Evolutionary conservation across 208 protist genomes (phyloP).

Genomic region (Angomonas deanei): DNA sequence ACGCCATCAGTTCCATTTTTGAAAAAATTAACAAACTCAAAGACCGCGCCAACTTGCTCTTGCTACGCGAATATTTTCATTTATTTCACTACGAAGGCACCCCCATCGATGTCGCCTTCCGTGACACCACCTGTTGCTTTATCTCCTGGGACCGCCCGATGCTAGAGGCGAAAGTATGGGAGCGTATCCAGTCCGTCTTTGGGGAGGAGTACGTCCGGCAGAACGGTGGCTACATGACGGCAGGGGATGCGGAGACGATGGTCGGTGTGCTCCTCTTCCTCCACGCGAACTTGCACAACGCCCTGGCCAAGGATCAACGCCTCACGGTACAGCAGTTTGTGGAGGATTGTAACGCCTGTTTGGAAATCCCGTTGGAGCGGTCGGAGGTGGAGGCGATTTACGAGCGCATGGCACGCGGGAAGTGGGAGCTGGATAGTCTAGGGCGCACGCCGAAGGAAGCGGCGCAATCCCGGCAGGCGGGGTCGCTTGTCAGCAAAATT

Average conservation of each 20-base stretch:
- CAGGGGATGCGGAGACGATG: slow-evolving; percentile 73
- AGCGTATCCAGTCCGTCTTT: slow-evolving; percentile 68
- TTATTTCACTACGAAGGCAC: slow-evolving; percentile 61
- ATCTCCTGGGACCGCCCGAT: slow-evolving; percentile 86
- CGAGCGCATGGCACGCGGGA: slow-evolving; percentile 37
- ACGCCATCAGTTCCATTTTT: slow-evolving; percentile 66
- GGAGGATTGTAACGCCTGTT: slow-evolving; percentile 54
- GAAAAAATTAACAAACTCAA: slow-evolving; percentile 59
- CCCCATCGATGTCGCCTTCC: slow-evolving; percentile 79
- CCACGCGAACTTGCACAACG: slow-evolving; percentile 86
- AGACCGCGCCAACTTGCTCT: slow-evolving; percentile 30
- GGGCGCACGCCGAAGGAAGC: slow-evolving; percentile 68
- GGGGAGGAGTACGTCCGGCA: slow-evolving; percentile 72
- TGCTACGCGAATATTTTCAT: slow-evolving; percentile 70
- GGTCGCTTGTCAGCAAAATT: neutral
- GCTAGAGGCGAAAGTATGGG: slow-evolving; percentile 86
- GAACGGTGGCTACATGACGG: slow-evolving; percentile 59
- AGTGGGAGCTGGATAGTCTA: slow-evolving; percentile 75
- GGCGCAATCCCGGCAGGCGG: slow-evolving; percentile 25
- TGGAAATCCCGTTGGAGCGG: slow-evolving; percentile 60
- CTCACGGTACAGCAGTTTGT: slow-evolving; percentile 67
- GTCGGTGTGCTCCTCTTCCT: slow-evolving; percentile 83
- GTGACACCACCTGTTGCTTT: slow-evolving; percentile 84
- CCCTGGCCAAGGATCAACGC: slow-evolving; percentile 29
- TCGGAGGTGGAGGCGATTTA: slow-evolving; percentile 72